Percentiles rank a stretch among this genome's conserved stretches.
Evolutionary conservation across 768 basidiomycete genomes (phyloP).

Genomic region (Omphalotus guepiniiformis): DNA sequence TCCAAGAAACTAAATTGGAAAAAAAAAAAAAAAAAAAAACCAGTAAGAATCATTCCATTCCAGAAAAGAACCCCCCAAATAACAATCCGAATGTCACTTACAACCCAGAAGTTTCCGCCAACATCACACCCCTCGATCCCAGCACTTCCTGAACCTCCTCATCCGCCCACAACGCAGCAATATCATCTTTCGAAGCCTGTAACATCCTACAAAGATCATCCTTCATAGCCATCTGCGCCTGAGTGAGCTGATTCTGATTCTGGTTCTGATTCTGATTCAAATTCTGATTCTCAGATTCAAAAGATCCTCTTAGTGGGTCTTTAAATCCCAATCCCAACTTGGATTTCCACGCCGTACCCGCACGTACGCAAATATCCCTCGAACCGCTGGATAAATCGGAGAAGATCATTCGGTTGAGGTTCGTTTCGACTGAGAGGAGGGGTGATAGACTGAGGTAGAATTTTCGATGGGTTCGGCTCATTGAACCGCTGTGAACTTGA

Average conservation of each 20-base stretch:
- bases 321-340: slow-evolving; percentile 27
- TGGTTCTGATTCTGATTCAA: too few relatives aligned
- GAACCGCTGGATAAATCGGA: slow-evolving; percentile 35
- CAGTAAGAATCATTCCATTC: too few relatives aligned
- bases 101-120: slow-evolving; percentile 62
- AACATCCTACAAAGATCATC: slow-evolving; percentile 51
- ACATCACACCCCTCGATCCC: slow-evolving; percentile 42
- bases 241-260: slow-evolving; percentile 20
- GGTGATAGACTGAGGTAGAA: slow-evolving; percentile 42
- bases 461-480: slow-evolving; percentile 23
- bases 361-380: slow-evolving; percentile 46
- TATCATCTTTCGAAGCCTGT: slow-evolving; percentile 52
- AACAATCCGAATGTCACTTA: slow-evolving; percentile 36
- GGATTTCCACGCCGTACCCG: slow-evolving; percentile 57
- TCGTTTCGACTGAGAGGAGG: slow-evolving; percentile 51
- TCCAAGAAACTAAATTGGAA: slow-evolving; percentile 58
- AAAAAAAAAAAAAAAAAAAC: slow-evolving; percentile 1
- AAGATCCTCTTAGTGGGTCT: background rate
- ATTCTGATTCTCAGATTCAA: slow-evolving; percentile 5
- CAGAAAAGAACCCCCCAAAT: too few relatives aligned
- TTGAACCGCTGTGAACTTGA: too few relatives aligned
- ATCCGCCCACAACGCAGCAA: slow-evolving; percentile 61
- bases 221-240: slow-evolving; percentile 20
- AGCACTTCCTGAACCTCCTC: slow-evolving; percentile 48
- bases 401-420: slow-evolving; percentile 46